These are phyloP conservation scores for Exutisphaerella laricina DNA, from an alignment of 2,329 filamentous ascomycete genomes.

Conservation along the genomic window DNA sequence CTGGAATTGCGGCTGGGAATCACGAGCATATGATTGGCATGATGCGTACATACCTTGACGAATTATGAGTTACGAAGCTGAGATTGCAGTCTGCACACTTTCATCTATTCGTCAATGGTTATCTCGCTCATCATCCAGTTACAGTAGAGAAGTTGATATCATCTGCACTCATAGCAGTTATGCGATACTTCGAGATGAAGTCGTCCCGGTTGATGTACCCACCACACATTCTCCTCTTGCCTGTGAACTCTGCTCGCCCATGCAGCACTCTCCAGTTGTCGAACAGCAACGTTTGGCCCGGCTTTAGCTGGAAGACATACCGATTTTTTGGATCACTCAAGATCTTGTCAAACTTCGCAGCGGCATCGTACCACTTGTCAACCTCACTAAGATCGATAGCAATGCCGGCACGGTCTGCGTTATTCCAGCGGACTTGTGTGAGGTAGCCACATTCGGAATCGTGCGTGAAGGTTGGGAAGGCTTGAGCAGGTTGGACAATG, in stretches of 20 bases:
- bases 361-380: conserved; percentile 71
- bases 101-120: neutral
- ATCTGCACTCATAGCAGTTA: conserved; percentile 54
- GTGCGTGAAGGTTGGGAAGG: conserved; percentile 67
- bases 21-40: no score
- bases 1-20: neutral
- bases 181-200: conserved; percentile 68
- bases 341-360: conserved; percentile 63
- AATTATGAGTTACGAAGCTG: neutral
- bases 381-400: conserved; percentile 45
- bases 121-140: conserved; percentile 21
- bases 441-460: conserved; percentile 43
- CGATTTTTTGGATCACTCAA: conserved; percentile 60
- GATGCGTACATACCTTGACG: neutral
- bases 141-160: conserved; percentile 31
- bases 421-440: conserved; percentile 82
- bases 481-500: conserved; percentile 65
- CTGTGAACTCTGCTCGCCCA: conserved; percentile 75
- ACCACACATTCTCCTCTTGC: conserved; percentile 81
- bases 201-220: conserved; percentile 82
- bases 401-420: conserved; percentile 73
- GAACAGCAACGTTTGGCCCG: conserved; percentile 77
- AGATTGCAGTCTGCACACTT: neutral
- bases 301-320: conserved; percentile 74
- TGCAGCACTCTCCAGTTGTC: conserved; percentile 96